Evolutionary conservation across 2,329 filamentous ascomycete species (phyloP), one percentile per base, ranked within the genome.

Genomic region (Verticillium nubilum): DNA sequence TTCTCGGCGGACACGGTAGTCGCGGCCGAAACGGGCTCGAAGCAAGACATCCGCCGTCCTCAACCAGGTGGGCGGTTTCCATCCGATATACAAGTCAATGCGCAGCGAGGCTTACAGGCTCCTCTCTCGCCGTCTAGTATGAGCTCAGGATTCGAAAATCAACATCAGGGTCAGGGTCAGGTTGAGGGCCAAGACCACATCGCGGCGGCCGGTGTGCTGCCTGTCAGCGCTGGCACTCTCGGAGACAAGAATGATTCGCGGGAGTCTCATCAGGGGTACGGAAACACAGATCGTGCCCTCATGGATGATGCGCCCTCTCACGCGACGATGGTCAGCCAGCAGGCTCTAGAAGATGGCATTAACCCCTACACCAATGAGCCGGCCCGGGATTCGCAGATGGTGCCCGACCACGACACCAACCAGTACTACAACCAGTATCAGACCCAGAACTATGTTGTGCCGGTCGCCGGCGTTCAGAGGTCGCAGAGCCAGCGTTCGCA

Each of bases 1-100:
- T 87, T 86, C 67, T 78, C 83, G 52, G 79, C 79, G 23, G 76
- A 77, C 60, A 73, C 74, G 68, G 84, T 86, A 42, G 82, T 86
- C 67, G 77, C 76, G 59, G 72, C 80, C 62, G 78, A 73, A 64
- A 77, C 76, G 62, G 77, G 74, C 66, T 76, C 78, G 62, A 80
- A 76, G 64, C 76, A 81, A 68, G 81, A 84, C 61, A 72, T 84
- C 68, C 83, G 84, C 74, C 87, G 92, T 74, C 90, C 91, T 72
- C 86, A 91, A 83, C 88, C 92, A 87, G 94, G 93, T 87, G 94
- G 94, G 81, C 87, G 93, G 75, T 99, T 99, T 80, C 94, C 94
- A 77, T 96, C 91, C 77, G 93, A 97, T 80, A 80, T 98, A 68
- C 87, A 92, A 79, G 84, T 96, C 73, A 90, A 92, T 74, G 79